phyloP scores from a whole-genome alignment of 345 rosid genomes.

The Camelina hispida region DNA sequence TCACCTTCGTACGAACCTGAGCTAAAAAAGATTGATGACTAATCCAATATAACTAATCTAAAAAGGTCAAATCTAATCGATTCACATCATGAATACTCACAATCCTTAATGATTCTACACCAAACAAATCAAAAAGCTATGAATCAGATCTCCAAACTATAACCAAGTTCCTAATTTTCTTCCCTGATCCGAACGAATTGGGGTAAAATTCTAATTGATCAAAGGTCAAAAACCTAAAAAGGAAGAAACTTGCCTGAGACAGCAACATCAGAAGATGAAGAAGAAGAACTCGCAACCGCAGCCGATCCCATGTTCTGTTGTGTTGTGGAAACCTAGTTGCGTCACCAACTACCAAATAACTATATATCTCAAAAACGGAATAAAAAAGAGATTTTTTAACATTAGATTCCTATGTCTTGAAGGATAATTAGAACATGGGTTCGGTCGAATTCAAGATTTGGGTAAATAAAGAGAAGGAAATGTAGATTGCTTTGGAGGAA shows the following conservation, averaged over 20 bases:
- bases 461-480: background rate
- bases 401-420: constrained; percentile 33
- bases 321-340: background rate
- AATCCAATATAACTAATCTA: background rate
- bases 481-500: constrained; percentile 17
- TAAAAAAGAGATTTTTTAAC: constrained; percentile 38
- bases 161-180: background rate
- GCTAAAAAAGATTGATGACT: background rate
- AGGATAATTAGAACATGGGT: constrained; percentile 29
- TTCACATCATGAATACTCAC: background rate
- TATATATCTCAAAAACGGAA: constrained; percentile 20
- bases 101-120: background rate
- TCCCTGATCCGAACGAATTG: background rate
- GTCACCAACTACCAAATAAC: constrained; percentile 19
- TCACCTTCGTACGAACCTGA: background rate
- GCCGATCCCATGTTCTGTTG: constrained; percentile 43
- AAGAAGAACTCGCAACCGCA: constrained; percentile 32
- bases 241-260: constrained; percentile 42
- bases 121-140: constrained; percentile 17
- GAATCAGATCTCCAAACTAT: constrained; percentile 32
- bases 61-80: constrained; percentile 2
- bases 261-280: constrained; percentile 38
- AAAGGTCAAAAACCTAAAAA: constrained; percentile 1
- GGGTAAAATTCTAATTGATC: background rate
- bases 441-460: constrained; percentile 27